These are phyloP conservation scores for Nephelium lappaceum DNA, from an alignment of 345 rosid genomes.

Conservation along the genomic window DNA sequence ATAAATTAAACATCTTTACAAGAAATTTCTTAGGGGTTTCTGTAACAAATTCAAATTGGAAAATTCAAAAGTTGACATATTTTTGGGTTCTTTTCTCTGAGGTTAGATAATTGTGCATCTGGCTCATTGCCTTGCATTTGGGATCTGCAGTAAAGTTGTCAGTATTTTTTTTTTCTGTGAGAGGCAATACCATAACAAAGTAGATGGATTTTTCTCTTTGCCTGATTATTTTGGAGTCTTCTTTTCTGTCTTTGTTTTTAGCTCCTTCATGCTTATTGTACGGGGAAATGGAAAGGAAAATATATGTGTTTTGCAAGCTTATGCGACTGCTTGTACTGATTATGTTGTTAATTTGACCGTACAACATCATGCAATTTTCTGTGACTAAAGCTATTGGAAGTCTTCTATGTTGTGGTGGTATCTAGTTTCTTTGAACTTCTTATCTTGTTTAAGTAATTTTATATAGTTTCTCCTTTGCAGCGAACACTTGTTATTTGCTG, in stretches of 20 bases:
- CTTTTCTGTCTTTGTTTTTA: constrained; percentile 3
- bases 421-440: neutral
- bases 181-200: neutral
- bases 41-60: neutral
- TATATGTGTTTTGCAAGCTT: neutral
- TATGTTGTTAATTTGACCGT: neutral
- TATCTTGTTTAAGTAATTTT: constrained; percentile 5
- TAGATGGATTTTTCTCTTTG: neutral
- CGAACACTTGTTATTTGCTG: constrained; percentile 15
- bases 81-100: constrained; percentile 15
- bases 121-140: neutral
- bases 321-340: neutral
- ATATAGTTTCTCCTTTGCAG: constrained; percentile 19
- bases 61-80: neutral
- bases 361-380: neutral
- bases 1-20: neutral
- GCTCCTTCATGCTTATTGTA: constrained; percentile 1
- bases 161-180: neutral
- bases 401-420: neutral
- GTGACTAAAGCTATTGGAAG: neutral
- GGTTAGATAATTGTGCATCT: neutral
- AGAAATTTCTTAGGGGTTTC: neutral
- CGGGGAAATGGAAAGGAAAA: neutral
- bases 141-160: neutral
- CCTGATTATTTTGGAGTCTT: neutral